Evolutionary conservation across 1,284 basidiomycete species (phyloP), one percentile per base, ranked within the genome.

Genomic region (Bjerkandera adusta): DNA sequence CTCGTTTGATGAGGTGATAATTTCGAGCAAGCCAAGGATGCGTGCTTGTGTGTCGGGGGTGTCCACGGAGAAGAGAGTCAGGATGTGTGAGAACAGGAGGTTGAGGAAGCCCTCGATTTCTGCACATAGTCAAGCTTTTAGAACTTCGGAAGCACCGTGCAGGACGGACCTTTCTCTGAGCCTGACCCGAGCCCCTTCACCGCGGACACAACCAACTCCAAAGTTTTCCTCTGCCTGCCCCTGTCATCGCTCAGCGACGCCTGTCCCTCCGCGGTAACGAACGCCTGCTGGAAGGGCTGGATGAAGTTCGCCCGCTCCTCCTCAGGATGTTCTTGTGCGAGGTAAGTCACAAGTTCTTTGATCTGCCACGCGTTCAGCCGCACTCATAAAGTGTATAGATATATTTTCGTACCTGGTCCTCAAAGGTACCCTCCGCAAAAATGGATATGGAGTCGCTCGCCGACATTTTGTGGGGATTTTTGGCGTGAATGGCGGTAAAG

Each of bases 31-130:
- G 25, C 66, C 59, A 10, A 66, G 60, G 26, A 88, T 60, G 53
- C 73, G 72, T 35, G 71, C 62, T 56, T 69, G 76, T 15, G 72
- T 72, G 61, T 83, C 79, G n/a, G 75, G 57, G 2, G 79, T 75
- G 43, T 78, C 73, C 37, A 68, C 50, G 5, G 77, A 64, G 63
- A 77, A 83, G 7, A 87, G 66, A 4, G 72, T 63, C 52, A 87
- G 73, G 33, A 89, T 60, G 66, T 90, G 86, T 3, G 86, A 76
- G 58, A 79, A 84, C 33, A 91, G 60, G 24, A 91, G 74, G 63
- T 91, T 92, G 73, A 88, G 90, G 65, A 90, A 91, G n/a, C 89
- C 89, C 66, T 91, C 87, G 55, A 83, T 81, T 67, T 91, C 89
- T 91, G 61, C 26, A 43, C 2, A 22, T 43, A 5, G 38, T 36